Conservation (phyloP, 225 moss, liverwort and hornwort genomes). For the Thuidium tamariscinum region DNA sequence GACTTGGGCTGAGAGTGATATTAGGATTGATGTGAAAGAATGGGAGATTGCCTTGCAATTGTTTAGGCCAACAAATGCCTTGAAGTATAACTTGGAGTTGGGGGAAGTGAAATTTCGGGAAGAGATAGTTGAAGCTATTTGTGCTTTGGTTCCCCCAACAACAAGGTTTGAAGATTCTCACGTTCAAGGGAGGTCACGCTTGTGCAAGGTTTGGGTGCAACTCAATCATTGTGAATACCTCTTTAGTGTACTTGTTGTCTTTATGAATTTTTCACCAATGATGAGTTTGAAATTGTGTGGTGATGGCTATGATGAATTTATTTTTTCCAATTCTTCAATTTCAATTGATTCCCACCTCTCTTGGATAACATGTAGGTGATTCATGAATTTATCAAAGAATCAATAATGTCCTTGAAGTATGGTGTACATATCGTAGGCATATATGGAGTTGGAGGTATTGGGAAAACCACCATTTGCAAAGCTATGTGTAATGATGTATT, state of each 20-base stretch:
- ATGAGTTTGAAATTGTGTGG: background rate
- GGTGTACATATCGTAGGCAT: background rate
- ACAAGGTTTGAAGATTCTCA: slow-evolving; percentile 7
- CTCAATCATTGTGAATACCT: background rate
- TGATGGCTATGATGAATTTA: background rate
- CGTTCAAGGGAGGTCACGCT: background rate
- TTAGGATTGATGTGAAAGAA: background rate
- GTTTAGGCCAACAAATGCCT: background rate
- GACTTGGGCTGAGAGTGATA: background rate
- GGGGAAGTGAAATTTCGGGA: background rate
- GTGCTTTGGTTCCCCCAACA: background rate
- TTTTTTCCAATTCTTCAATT: accelerated
- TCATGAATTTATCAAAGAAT: background rate
- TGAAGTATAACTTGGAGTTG: background rate
- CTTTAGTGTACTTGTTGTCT: accelerated
- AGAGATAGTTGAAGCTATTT: background rate
- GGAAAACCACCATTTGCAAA: background rate
- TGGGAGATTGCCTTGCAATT: background rate
- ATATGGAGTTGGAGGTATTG: background rate
- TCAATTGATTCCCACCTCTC: no score
- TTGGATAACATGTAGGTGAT: background rate
- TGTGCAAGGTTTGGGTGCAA: background rate
- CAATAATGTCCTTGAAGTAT: background rate
- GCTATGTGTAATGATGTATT: background rate
- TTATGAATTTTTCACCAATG: accelerated